These are phyloP conservation scores for Choiromyces venosus DNA, from an alignment of 495 filamentous ascomycete genomes.

Conservation along the genomic window DNA sequence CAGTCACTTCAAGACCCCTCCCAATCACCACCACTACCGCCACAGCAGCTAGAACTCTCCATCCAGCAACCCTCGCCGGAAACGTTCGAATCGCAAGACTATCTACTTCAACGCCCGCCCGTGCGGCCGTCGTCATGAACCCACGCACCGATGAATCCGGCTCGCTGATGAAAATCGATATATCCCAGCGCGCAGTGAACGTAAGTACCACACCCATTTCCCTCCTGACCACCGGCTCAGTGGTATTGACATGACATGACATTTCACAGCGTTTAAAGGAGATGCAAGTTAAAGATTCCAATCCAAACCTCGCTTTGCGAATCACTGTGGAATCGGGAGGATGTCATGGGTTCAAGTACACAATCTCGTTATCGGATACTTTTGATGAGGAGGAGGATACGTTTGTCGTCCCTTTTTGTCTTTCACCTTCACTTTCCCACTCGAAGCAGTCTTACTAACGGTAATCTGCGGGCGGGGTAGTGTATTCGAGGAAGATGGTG, in stretches of 20 bases:
- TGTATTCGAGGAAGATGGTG: constrained; percentile 49
- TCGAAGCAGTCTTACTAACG: constrained; percentile 16
- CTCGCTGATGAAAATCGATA: constrained; percentile 70
- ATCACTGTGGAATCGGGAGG: constrained; percentile 87
- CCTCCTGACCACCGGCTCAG: not conserved
- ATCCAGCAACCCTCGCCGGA: not conserved
- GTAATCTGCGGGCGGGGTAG: constrained; percentile 8
- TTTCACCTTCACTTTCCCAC: too few relatives aligned
- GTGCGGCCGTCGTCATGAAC: constrained; percentile 50
- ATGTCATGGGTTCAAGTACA: constrained; percentile 96
- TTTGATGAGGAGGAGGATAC: constrained; percentile 72
- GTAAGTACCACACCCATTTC: constrained; percentile 49
- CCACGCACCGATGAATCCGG: constrained; percentile 69
- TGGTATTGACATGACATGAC: not conserved
- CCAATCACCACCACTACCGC: not conserved
- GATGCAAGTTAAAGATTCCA: constrained; percentile 65
- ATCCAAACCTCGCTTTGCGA: constrained; percentile 76
- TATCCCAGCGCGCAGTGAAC: constrained; percentile 73
- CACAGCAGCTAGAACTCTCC: not conserved
- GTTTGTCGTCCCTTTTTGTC: constrained; percentile 51
- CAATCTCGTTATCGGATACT: constrained; percentile 73
- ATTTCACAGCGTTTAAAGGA: constrained; percentile 62
- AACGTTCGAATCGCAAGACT: not conserved
- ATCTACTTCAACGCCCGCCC: constrained; percentile 7
- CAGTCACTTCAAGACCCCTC: not conserved